Evolutionary conservation across 163 green algal genomes (phyloP).

Genomic region (Prototheca wickerhamii): DNA sequence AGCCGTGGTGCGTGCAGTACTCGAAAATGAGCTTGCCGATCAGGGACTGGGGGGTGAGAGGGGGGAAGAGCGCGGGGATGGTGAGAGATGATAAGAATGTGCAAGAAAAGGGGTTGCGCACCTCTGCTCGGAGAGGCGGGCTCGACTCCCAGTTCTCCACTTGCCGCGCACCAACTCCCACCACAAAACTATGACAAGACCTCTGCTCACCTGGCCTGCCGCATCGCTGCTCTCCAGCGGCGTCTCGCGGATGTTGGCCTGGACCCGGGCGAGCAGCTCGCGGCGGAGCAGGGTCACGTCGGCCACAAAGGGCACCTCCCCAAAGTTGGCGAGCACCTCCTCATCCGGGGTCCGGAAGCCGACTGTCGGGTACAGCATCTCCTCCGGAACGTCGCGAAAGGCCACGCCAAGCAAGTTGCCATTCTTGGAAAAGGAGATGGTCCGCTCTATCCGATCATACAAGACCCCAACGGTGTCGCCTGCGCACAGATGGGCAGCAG

Average conservation of each 20-base stretch:
- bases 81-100: no score
- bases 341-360: slow-evolving; percentile 64
- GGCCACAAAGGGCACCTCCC: slow-evolving; percentile 42
- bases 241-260: slow-evolving; percentile 3
- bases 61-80: not conserved
- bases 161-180: no score
- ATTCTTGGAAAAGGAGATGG: slow-evolving; percentile 71
- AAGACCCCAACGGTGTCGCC: slow-evolving; percentile 67
- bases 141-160: no score
- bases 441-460: slow-evolving; percentile 51
- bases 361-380: slow-evolving; percentile 63
- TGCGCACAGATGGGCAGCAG: slow-evolving; percentile 10
- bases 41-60: slow-evolving; percentile 6
- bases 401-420: slow-evolving; percentile 59
- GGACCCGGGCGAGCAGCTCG: slow-evolving; percentile 13
- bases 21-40: slow-evolving; percentile 59
- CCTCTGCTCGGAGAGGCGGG: no score
- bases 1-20: slow-evolving; percentile 65
- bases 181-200: no score
- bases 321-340: slow-evolving; percentile 68
- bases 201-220: no score
- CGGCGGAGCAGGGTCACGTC: slow-evolving; percentile 43
- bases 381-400: slow-evolving; percentile 52
- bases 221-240: no score
- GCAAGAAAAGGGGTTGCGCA: no score